Evolutionary conservation across 306 rosid genomes (phyloP), one percentile per base, ranked within the genome.

Genomic region (Parietaria judaica): DNA sequence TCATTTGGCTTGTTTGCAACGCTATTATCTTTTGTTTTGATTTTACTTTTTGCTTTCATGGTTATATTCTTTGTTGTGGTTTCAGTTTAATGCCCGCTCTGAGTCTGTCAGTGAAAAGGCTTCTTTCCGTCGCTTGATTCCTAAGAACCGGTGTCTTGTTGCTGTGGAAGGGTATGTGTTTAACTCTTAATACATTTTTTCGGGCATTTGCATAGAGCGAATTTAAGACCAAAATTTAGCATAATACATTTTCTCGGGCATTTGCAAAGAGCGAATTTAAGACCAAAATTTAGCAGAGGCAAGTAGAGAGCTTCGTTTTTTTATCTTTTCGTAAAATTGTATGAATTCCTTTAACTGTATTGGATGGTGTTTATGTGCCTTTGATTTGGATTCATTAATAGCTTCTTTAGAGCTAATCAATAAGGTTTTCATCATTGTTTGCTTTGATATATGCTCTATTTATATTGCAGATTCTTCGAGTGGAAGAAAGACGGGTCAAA

Each of bases 401-500:
- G 14, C 17, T 69, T 61, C 12, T 54, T 15, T 14, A 8, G 35
- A 8, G 6, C 7, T 45, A 35, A 14, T 7, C 44, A 0, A 8
- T 1, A 5, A 6, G 15, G 4, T 61, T 12, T 41, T 61, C 13
- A 44, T 14, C 36, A 1, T 11, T 5, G 36, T 61, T 31, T 15
- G 36, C 11, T 11, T 34, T 31, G 16, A 44, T 60, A 61, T 36
- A 39, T 39, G 7, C 36, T 12, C 36, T 8, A 45, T 10, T 64
- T 4, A 14, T 54, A 46, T 38, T 63, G 31, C 66, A 88, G 98
- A 67, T 88, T 92, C 72, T 92, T 85, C 51, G 98, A 92, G 76
- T 88, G 98, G 98, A 92, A 86, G 72, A 91, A 86, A 38, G 90
- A 83, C 68, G 95, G 94, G 74, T 79, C 90, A 38, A 88, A 67